A percentile compares a stretch with the other conserved stretches of the same genome.
Conservation (phyloP, 1,284 basidiomycete genomes). For the Leccinum subatratum region DNA sequence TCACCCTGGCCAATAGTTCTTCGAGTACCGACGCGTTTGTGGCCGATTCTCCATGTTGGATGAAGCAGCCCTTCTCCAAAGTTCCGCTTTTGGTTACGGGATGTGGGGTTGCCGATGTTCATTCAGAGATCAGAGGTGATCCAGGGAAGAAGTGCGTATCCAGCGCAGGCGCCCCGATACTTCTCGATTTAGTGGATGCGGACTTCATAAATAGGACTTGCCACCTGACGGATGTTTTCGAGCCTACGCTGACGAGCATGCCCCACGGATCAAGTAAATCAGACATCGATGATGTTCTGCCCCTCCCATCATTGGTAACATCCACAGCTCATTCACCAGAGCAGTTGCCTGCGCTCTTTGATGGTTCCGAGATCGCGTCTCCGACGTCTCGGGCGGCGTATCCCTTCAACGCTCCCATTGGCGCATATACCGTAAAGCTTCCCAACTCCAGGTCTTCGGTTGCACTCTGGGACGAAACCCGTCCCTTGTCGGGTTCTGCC, state of each 20-base stretch:
- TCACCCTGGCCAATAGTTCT: conserved; percentile 14
- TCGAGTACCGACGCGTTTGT: conserved; percentile 26
- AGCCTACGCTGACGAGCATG: conserved; percentile 21
- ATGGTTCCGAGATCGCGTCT: conserved; percentile 4
- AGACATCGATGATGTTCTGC: neutral
- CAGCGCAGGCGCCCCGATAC: neutral
- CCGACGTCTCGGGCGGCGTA: neutral
- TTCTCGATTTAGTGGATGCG: neutral
- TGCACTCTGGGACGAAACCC: neutral
- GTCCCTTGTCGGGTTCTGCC: neutral
- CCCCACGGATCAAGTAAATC: conserved; percentile 9
- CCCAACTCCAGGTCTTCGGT: conserved; percentile 5
- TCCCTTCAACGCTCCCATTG: conserved; percentile 7
- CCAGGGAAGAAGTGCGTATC: neutral
- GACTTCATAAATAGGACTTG: neutral
- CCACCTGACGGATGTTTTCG: conserved; percentile 9
- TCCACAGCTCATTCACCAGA: neutral
- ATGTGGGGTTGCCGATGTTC: neutral
- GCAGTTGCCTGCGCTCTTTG: neutral
- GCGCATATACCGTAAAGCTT: conserved; percentile 19
- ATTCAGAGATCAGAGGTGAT: neutral
- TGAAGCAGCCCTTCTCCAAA: conserved; percentile 13
- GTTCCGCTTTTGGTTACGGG: conserved; percentile 8
- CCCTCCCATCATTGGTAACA: neutral
- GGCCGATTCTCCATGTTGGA: conserved; percentile 21